Percentiles rank a stretch among this genome's conserved stretches.
Evolutionary conservation across 768 basidiomycete species (phyloP).

Genomic region (Brasilioporus rufonigricans): DNA sequence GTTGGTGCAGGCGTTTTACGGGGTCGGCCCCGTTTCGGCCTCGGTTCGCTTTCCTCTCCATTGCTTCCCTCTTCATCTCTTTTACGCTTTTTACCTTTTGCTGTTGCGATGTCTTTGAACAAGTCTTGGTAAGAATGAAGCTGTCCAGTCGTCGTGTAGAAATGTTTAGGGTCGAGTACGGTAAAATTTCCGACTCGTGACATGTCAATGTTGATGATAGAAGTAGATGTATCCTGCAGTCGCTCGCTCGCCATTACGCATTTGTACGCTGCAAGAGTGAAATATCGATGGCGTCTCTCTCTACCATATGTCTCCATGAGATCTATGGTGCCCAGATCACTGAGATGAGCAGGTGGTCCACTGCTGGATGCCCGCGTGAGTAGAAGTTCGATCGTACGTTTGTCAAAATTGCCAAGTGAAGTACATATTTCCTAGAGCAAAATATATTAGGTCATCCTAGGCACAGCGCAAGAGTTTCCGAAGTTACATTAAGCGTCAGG

Average conservation of each 20-base stretch:
- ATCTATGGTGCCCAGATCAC: slow-evolving; percentile 65
- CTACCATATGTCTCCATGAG: slow-evolving; percentile 81
- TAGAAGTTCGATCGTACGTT: slow-evolving; percentile 80
- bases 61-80: slow-evolving; percentile 23
- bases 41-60: slow-evolving; percentile 22
- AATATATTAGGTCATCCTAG: slow-evolving; percentile 3
- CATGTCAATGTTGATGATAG: slow-evolving; percentile 47
- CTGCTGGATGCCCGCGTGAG: slow-evolving; percentile 64
- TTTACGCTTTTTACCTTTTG: slow-evolving; percentile 32
- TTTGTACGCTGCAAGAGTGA: slow-evolving; percentile 68
- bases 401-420: slow-evolving; percentile 68
- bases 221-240: slow-evolving; percentile 49
- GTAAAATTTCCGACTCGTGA: slow-evolving; percentile 55
- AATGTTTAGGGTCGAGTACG: slow-evolving; percentile 41
- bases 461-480: neutral
- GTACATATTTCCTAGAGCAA: slow-evolving; percentile 56
- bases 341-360: slow-evolving; percentile 67
- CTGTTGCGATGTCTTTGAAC: slow-evolving; percentile 36
- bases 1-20: slow-evolving; percentile 35
- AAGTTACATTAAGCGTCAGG: slow-evolving; percentile 66
- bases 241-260: slow-evolving; percentile 61
- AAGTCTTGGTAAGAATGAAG: slow-evolving; percentile 49
- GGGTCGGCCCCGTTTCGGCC: slow-evolving; percentile 55
- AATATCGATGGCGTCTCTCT: slow-evolving; percentile 85
- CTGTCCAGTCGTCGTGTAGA: slow-evolving; percentile 48